Evolutionary conservation across 768 basidiomycete species (phyloP).

Genomic region (Trametes coccinea): DNA sequence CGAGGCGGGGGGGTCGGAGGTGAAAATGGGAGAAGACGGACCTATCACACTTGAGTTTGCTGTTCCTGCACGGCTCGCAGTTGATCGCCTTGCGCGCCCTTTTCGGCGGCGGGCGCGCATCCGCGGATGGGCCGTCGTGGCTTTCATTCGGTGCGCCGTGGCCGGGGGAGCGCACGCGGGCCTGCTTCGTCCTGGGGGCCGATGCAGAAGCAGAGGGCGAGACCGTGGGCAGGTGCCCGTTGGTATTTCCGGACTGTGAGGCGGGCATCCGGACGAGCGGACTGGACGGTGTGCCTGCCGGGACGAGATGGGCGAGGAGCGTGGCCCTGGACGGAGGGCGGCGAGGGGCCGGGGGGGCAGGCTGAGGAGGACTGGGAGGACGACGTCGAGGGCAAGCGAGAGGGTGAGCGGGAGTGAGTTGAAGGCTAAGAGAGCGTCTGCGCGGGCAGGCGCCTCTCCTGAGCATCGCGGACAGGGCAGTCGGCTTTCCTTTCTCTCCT

Average conservation of each 20-base stretch:
- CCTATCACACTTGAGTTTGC: constrained; percentile 90
- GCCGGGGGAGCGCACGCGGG: constrained; percentile 16
- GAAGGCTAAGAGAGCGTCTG: constrained; percentile 13
- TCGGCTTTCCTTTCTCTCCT: background rate
- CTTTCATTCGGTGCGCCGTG: constrained; percentile 5
- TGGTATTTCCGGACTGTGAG: constrained; percentile 13
- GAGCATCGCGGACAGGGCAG: background rate
- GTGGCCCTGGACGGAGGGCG: too few species aligned
- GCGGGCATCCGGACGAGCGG: constrained; percentile 14
- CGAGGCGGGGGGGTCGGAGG: background rate
- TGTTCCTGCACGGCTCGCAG: constrained; percentile 84
- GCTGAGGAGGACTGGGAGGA: background rate
- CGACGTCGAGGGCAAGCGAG: constrained; percentile 15
- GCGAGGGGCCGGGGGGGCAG: too few species aligned
- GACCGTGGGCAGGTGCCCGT: constrained; percentile 15
- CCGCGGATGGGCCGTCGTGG: constrained; percentile 10
- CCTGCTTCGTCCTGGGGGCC: constrained; percentile 17
- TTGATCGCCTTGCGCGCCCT: constrained; percentile 86
- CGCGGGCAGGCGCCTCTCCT: constrained; percentile 8
- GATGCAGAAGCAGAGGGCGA: constrained; percentile 10
- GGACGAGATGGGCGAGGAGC: too few species aligned
- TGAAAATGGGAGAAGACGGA: constrained; percentile 32
- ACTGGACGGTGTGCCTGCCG: background rate
- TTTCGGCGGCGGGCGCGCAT: constrained; percentile 61
- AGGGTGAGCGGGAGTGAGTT: constrained; percentile 8